phyloP scores from a whole-genome alignment of 1,284 basidiomycete genomes.

The Mycena sp. region DNA sequence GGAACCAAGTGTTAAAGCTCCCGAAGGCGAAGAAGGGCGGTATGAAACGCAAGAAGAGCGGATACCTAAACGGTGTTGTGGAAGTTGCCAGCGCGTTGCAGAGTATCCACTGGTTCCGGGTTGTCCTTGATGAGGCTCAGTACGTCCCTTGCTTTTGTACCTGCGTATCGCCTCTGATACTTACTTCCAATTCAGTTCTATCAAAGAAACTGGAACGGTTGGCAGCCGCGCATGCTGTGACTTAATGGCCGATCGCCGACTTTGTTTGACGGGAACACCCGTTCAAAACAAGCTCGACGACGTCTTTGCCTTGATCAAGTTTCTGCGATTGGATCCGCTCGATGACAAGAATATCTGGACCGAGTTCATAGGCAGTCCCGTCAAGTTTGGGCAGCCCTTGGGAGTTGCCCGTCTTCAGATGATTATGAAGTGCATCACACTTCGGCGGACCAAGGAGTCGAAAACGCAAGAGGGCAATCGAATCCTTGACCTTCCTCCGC shows the following conservation, averaged over 20 bases:
- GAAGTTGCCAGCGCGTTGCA: constrained; percentile 91
- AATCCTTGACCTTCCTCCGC: constrained; percentile 89
- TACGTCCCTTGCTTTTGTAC: constrained; percentile 57
- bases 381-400: constrained; percentile 91
- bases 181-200: constrained; percentile 68
- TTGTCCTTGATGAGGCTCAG: constrained; percentile 99
- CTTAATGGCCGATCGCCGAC: constrained; percentile 90
- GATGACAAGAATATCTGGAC: constrained; percentile 95
- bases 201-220: constrained; percentile 96
- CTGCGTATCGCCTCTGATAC: constrained; percentile 2
- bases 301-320: constrained; percentile 96
- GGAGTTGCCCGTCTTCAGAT: constrained; percentile 95
- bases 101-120: constrained; percentile 96
- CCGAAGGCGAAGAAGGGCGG: constrained; percentile 68
- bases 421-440: constrained; percentile 96
- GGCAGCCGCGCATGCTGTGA: constrained; percentile 96
- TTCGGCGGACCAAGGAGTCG: constrained; percentile 95
- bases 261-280: constrained; percentile 96
- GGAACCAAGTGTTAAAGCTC: constrained; percentile 65
- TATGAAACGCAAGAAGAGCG: constrained; percentile 73
- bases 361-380: constrained; percentile 90
- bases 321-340: constrained; percentile 91
- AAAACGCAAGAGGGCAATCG: constrained; percentile 82
- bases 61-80: constrained; percentile 50
- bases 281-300: constrained; percentile 99